Base-by-base conservation (phyloP, 2,329 filamentous ascomycete genomes). In the Alternaria novae-zelandiae region DNA sequence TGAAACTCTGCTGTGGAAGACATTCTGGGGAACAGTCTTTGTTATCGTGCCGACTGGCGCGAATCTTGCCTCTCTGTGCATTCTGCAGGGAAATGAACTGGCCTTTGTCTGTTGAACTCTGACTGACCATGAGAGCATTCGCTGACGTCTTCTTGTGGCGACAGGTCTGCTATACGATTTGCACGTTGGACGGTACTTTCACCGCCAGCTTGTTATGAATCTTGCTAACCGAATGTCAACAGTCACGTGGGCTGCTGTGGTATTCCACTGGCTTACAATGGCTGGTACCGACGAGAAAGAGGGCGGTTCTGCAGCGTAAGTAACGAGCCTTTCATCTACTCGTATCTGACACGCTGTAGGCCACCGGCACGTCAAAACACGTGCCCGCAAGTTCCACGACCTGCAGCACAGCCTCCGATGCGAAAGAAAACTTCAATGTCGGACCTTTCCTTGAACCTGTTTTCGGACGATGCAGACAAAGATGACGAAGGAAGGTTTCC, bases 31-130 rank as follows among this genome's bases (percentile, higher is more conserved):
- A 12, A 76, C 74, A 0, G n/a, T 79, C 2, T 57, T 81, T 10
- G 78, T 83, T 13, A 67, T 82, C 54, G 20, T 81, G 1, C 79
- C 81, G 6, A 83, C 80, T 3, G 70, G 80, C 3, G 74, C 70
- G 13, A 83, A 83, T 54, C 54, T 83, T 1, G 69, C 65, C 0
- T 59, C 79, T 11, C 57, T 82, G 13, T 78, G 69, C 21, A 59
- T 63, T 20, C 65, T 77, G 15, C 47, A 70, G 6, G 80, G 79
- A 1, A 66, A 73, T 10, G 80, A 83, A 60, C 67, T 78, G 17
- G 79, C 76, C 0, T 83, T 81, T 80, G 61, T 67, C 4, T 55
- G 62, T 59, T 11, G n/a, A 49, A 13, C 9, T 11, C 15, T n/a
- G 5, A 23, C 3, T 5, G 17, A 7, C 54, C 11, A 15, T 15